Base-by-base conservation (phyloP, 345 rosid species). In the Boechera divaricarpa region DNA sequence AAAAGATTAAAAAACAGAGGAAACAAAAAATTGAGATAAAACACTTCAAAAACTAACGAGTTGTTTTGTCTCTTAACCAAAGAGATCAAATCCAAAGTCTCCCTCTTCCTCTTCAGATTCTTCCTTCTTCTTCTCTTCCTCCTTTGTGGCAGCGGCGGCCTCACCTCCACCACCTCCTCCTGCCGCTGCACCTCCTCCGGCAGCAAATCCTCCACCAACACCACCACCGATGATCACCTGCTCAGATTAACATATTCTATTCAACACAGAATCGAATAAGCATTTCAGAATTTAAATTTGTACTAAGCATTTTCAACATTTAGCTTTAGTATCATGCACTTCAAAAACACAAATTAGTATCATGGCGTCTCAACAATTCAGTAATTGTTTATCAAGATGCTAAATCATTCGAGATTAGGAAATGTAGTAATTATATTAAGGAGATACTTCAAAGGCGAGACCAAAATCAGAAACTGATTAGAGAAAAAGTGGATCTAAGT, bases 81-180 rank as follows among this genome's bases (percentile, higher is more conserved):
- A 90, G 67, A 90, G 84, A 16, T 86, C 83, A 84, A 90, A 88
- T 65, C 94, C 91, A 84, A 88, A 86, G 67, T 90, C 91, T 0
- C 86, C 94, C 4, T 90, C 90, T 6, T 83, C 90, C 49, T 85
- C 85, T 63, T 90, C 94, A 45, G 85, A 89, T 10, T 80, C 84
- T 69, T 85, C 87, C 81, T 89, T 86, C 83, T 88, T 79, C 83
- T 87, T 84, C 83, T 85, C 83, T 59, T 87, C 90, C 33, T 82
- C 90, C 58, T 72, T 72, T 0, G 86, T 72, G 53, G 87, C 77
- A 36, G 87, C 86, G 39, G 84, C 91, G 0, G 83, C 70, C 24
- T 86, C 87, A 1, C 83, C 73, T 24, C 82, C 88, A n/a, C 84
- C 77, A 0, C 82, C 85, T 0, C 86, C 90, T 48, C 85, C 87